Conservation (phyloP, 495 filamentous ascomycete genomes). For the Hypoxylon fuscum region DNA sequence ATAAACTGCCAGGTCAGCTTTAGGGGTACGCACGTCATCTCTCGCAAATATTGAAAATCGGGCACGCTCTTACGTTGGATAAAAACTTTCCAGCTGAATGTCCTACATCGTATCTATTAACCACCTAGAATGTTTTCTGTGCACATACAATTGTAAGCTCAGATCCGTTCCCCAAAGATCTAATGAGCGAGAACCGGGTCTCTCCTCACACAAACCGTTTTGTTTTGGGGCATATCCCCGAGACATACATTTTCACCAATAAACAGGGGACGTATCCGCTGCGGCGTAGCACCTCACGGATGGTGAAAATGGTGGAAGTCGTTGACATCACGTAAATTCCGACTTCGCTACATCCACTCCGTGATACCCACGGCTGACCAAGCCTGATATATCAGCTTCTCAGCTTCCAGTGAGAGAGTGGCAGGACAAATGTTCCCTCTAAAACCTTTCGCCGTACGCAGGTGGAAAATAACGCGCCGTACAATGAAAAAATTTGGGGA, state of each 20-base stretch:
- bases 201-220: not conserved
- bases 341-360: constrained; percentile 12
- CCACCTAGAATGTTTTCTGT: no score
- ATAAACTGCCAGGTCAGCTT: constrained; percentile 5
- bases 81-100: not conserved
- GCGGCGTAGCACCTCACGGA: constrained; percentile 5
- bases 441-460: not conserved
- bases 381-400: constrained; percentile 20
- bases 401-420: constrained; percentile 1
- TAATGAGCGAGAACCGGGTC: not conserved
- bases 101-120: constrained; percentile 9
- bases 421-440: not conserved
- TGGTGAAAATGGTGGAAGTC: constrained; percentile 27
- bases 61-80: constrained; percentile 16
- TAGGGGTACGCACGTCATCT: constrained; percentile 4
- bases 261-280: not conserved
- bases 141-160: constrained; percentile 1
- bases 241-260: constrained; percentile 6
- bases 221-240: constrained; percentile 6
- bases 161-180: not conserved
- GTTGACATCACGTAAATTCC: constrained; percentile 13
- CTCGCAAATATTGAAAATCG: not conserved
- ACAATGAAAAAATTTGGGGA: not conserved
- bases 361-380: constrained; percentile 33
- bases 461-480: not conserved